A percentile compares a stretch with the other conserved stretches of the same genome.
Evolutionary conservation across 345 rosid genomes (phyloP).

Genomic region (Syzygium jambos): DNA sequence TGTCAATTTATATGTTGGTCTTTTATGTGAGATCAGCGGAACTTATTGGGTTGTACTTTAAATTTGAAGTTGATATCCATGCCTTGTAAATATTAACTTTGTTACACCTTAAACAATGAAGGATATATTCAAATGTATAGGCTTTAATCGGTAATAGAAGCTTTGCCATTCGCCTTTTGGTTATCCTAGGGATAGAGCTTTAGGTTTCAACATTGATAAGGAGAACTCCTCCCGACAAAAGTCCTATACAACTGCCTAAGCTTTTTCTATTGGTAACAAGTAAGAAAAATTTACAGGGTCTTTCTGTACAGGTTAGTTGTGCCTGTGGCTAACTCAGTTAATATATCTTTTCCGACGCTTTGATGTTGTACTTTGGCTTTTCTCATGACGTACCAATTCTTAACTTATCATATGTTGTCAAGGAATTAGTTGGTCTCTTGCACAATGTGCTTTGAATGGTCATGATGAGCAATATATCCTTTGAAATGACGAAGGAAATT

Average conservation of each 20-base stretch:
- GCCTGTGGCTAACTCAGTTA: too few species aligned
- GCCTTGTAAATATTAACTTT: not conserved
- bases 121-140: not conserved
- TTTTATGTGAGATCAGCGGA: not conserved
- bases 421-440: not conserved
- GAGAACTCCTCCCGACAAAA: not conserved
- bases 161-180: not conserved
- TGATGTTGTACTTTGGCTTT: too few species aligned
- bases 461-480: not conserved
- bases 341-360: not conserved
- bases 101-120: not conserved
- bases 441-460: not conserved
- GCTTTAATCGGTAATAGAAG: not conserved
- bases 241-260: not conserved
- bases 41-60: not conserved
- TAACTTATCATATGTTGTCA: not conserved
- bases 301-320: not conserved
- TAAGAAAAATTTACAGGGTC: not conserved
- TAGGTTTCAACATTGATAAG: not conserved
- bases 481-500: not conserved
- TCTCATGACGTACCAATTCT: not conserved
- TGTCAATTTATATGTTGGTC: not conserved
- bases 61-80: not conserved
- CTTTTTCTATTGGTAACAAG: not conserved
- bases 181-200: not conserved